Conservation (phyloP, 2,329 filamentous ascomycete genomes). For the Chaetomium sp. region DNA sequence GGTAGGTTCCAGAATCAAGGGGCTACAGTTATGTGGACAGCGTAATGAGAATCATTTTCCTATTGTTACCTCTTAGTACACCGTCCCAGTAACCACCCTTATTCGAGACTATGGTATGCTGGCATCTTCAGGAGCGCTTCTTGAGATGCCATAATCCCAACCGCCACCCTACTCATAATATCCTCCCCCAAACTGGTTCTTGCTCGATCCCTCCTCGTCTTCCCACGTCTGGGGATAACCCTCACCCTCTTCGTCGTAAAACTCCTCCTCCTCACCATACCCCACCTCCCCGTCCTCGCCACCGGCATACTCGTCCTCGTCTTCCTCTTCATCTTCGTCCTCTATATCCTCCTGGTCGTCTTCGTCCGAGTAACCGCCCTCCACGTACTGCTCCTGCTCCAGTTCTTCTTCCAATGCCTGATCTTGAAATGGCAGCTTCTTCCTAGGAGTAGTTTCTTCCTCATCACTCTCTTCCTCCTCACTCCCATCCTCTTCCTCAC, state of each 20-base stretch:
- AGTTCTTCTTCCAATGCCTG: constrained; percentile 28
- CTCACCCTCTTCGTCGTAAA: constrained; percentile 31
- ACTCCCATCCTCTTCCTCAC: constrained; percentile 27
- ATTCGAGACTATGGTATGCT: neutral
- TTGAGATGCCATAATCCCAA: neutral
- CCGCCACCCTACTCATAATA: constrained; percentile 6
- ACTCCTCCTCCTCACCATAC: constrained; percentile 28
- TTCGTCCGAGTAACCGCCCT: constrained; percentile 29
- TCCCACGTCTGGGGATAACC: constrained; percentile 27
- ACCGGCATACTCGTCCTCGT: constrained; percentile 37
- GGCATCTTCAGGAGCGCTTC: neutral
- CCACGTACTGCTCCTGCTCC: constrained; percentile 31
- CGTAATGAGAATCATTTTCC: neutral
- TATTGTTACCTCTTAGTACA: neutral
- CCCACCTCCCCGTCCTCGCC: constrained; percentile 38
- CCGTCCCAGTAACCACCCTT: neutral
- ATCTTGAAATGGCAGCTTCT: constrained; percentile 3
- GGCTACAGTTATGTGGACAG: neutral
- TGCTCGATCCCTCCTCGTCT: constrained; percentile 28
- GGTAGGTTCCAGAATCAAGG: neutral
- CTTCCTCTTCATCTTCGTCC: constrained; percentile 29
- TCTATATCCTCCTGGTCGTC: constrained; percentile 30
- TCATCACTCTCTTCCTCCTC: constrained; percentile 25
- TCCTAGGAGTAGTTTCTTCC: constrained; percentile 5
- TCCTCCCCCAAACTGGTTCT: neutral